Evolutionary conservation across 164 flowering plant genomes (phyloP).

Genomic region (Nymphaea thermarum): DNA sequence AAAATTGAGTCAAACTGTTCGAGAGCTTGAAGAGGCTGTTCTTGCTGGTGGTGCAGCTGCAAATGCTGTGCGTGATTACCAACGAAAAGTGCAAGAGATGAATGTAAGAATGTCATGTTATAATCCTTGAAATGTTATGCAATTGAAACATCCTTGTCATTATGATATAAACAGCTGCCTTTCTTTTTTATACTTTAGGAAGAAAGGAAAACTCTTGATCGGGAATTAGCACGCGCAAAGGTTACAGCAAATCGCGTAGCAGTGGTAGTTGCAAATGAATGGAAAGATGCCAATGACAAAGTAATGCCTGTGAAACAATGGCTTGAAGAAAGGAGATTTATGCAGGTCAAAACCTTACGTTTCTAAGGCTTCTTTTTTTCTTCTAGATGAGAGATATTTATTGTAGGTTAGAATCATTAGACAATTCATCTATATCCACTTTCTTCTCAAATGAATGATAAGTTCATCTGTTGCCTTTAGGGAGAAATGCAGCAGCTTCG

Average conservation of each 20-base stretch:
- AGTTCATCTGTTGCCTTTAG: slow-evolving; percentile 16
- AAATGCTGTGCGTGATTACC: slow-evolving; percentile 69
- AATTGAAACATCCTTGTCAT: neutral
- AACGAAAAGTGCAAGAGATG: slow-evolving; percentile 61
- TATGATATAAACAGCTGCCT: neutral
- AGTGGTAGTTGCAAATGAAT: slow-evolving; percentile 75
- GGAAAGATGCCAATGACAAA: slow-evolving; percentile 88
- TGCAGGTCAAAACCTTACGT: neutral
- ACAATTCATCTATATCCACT: no score
- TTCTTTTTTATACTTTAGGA: neutral
- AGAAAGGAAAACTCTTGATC: slow-evolving; percentile 65
- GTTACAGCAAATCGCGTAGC: slow-evolving; percentile 85
- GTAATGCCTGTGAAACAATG: slow-evolving; percentile 89
- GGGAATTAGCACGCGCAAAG: slow-evolving; percentile 81
- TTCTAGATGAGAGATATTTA: no score
- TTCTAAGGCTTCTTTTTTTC: no score
- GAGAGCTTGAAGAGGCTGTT: slow-evolving; percentile 68
- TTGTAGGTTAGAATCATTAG: no score
- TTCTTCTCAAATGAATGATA: no score
- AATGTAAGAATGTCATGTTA: slow-evolving; percentile 27
- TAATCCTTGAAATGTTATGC: neutral
- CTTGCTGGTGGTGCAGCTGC: slow-evolving; percentile 76
- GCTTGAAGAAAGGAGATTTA: slow-evolving; percentile 20
- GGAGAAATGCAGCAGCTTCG: slow-evolving; percentile 88
- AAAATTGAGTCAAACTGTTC: slow-evolving; percentile 60